Evolutionary conservation across 805 yeast genomes (phyloP).

Genomic region (Candida stauntonica): DNA sequence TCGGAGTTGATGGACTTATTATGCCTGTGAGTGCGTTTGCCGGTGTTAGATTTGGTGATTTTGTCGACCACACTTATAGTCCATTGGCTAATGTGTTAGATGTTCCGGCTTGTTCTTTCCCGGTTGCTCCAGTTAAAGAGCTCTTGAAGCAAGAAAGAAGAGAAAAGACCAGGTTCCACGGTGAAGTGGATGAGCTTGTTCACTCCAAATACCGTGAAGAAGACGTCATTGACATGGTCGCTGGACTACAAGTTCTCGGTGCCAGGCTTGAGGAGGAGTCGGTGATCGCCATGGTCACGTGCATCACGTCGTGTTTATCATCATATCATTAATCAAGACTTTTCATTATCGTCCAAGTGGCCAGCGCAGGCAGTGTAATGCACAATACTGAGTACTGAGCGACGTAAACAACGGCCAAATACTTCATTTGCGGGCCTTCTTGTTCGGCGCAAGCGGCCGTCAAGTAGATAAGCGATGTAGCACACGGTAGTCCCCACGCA

Average conservation of each 20-base stretch:
- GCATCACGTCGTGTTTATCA: too few species aligned
- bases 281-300: slow-evolving; percentile 13
- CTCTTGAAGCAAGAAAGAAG: slow-evolving; percentile 31
- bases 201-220: slow-evolving; percentile 34
- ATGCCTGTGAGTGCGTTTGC: slow-evolving; percentile 45
- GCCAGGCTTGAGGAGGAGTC: slow-evolving; percentile 22
- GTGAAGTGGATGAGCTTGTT: slow-evolving; percentile 24
- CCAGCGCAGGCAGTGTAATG: slow-evolving; percentile 22
- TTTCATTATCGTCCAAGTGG: slow-evolving; percentile 8
- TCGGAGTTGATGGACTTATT: slow-evolving; percentile 45
- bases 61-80: slow-evolving; percentile 50
- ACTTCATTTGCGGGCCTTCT: slow-evolving; percentile 18
- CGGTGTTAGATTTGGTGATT: slow-evolving; percentile 29
- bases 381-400: slow-evolving; percentile 22
- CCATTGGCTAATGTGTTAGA: slow-evolving; percentile 52
- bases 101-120: slow-evolving; percentile 52
- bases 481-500: slow-evolving; percentile 80
- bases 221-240: background rate
- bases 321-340: slow-evolving; percentile 2
- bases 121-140: slow-evolving; percentile 43
- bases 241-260: slow-evolving; percentile 24
- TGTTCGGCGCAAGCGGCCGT: slow-evolving; percentile 46
- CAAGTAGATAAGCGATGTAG: slow-evolving; percentile 81
- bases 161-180: background rate
- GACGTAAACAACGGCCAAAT: slow-evolving; percentile 20